phyloP scores from a whole-genome alignment of 2,329 filamentous ascomycete genomes.

The Aspergillus oerlinghausenensis region DNA sequence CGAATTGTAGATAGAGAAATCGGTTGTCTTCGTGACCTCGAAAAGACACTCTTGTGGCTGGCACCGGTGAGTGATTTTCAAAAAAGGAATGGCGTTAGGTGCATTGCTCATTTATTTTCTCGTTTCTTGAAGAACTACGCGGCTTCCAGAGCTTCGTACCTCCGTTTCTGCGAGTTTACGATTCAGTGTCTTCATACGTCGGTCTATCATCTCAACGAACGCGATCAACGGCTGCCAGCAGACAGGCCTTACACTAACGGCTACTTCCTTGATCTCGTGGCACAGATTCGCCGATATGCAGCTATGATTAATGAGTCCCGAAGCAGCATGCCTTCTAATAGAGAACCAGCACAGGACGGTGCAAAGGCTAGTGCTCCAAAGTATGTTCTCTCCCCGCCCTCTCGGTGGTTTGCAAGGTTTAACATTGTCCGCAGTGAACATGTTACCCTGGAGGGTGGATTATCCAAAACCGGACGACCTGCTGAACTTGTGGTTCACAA shows the following conservation, averaged over 20 bases:
- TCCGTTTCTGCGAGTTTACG: conserved; percentile 84
- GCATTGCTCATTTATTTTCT: conserved; percentile 63
- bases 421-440: conserved; percentile 51
- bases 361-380: conserved; percentile 51
- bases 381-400: conserved; percentile 13
- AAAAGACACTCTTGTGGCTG: conserved; percentile 87
- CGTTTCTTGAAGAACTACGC: conserved; percentile 65
- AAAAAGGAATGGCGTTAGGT: conserved; percentile 55
- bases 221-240: conserved; percentile 75
- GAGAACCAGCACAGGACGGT: conserved; percentile 27
- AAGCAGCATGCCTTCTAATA: conserved; percentile 56
- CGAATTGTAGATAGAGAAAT: conserved; percentile 82
- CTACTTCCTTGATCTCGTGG: conserved; percentile 94
- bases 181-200: conserved; percentile 87
- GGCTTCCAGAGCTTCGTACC: conserved; percentile 67
- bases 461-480: conserved; percentile 75
- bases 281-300: conserved; percentile 88
- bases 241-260: conserved; percentile 92
- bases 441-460: conserved; percentile 74
- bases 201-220: conserved; percentile 77
- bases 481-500: conserved; percentile 79
- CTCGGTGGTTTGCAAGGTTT: conserved; percentile 46
- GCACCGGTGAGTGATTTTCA: conserved; percentile 78
- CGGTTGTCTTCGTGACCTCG: conserved; percentile 84
- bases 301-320: conserved; percentile 73